A percentile compares a stretch with the other conserved stretches of the same genome.
phyloP scores from a whole-genome alignment of 2,329 filamentous ascomycete species.

The Westerdykella aurantiaca region DNA sequence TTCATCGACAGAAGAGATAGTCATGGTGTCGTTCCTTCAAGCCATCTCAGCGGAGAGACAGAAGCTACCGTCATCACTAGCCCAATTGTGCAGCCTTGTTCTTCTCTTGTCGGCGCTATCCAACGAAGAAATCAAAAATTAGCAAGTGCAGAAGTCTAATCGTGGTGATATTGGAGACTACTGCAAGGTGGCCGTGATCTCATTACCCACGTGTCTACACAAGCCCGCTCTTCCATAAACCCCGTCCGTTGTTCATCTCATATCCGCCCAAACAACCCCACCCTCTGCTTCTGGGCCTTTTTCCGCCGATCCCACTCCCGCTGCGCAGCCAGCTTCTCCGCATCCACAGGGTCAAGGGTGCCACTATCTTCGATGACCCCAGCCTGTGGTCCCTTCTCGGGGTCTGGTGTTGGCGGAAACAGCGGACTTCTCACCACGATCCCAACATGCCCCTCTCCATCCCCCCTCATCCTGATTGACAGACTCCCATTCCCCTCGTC shows the following conservation, averaged over 20 bases:
- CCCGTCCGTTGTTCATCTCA: neutral
- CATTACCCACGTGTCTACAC: no score
- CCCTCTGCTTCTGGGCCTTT: constrained; percentile 1
- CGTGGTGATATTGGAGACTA: no score
- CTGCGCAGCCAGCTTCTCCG: neutral
- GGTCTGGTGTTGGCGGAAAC: neutral
- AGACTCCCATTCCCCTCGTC: constrained; percentile 22
- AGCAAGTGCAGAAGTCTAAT: no score
- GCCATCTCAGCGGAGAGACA: no score
- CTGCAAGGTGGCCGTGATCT: no score
- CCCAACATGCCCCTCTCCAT: constrained; percentile 16
- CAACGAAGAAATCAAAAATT: no score
- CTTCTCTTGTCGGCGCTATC: no score
- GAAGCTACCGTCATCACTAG: no score
- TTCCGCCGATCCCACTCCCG: neutral
- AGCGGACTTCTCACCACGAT: constrained; percentile 10
- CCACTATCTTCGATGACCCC: neutral
- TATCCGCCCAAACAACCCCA: constrained; percentile 2
- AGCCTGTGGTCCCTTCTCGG: neutral
- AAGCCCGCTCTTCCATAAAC: no score
- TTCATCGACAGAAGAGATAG: no score
- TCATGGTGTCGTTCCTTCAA: no score
- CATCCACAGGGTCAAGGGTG: constrained; percentile 1
- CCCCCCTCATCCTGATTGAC: constrained; percentile 14
- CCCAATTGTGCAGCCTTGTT: no score